These are phyloP conservation scores for Aureobasidium sp. DNA, from an alignment of 2,329 filamentous ascomycete species.

Conservation along the genomic window DNA sequence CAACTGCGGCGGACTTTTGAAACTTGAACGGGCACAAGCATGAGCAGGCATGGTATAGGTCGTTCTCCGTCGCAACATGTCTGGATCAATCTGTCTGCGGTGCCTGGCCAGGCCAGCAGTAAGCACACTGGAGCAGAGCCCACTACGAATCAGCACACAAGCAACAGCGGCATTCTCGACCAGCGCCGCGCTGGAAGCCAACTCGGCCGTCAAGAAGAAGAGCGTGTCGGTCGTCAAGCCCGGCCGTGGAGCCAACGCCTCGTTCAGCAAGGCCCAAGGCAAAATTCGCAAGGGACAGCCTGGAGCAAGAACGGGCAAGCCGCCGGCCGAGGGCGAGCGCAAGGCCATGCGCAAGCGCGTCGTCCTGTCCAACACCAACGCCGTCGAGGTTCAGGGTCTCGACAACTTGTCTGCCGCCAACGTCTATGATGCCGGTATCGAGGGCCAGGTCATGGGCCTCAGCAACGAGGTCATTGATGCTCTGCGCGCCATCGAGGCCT, in stretches of 20 bases:
- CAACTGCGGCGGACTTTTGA: constrained; percentile 1
- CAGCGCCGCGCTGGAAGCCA: constrained; percentile 23
- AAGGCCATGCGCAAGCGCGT: constrained; percentile 84
- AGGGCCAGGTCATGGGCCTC: constrained; percentile 63
- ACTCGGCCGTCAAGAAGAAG: constrained; percentile 27
- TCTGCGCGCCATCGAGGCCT: constrained; percentile 76
- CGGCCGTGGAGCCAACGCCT: constrained; percentile 5
- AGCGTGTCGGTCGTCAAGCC: constrained; percentile 19
- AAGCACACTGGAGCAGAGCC: constrained; percentile 9
- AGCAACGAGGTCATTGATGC: constrained; percentile 67
- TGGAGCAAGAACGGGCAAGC: constrained; percentile 20
- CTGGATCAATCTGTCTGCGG: constrained; percentile 21
- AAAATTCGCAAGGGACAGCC: constrained; percentile 25
- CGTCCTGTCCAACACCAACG: constrained; percentile 89
- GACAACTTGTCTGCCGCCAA: constrained; percentile 52
- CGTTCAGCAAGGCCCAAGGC: constrained; percentile 19
- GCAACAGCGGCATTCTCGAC: constrained; percentile 29
- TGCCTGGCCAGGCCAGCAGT: constrained; percentile 19
- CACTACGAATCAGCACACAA: constrained; percentile 16
- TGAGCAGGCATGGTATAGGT: neutral
- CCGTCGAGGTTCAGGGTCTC: constrained; percentile 66
- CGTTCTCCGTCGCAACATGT: constrained; percentile 19
- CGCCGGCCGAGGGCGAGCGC: constrained; percentile 61
- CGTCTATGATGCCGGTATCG: constrained; percentile 48
- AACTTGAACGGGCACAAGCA: neutral